Evolutionary conservation across 2,329 filamentous ascomycete genomes (phyloP), one percentile per base, ranked within the genome.

Genomic region (Raffaelea albimanens): DNA sequence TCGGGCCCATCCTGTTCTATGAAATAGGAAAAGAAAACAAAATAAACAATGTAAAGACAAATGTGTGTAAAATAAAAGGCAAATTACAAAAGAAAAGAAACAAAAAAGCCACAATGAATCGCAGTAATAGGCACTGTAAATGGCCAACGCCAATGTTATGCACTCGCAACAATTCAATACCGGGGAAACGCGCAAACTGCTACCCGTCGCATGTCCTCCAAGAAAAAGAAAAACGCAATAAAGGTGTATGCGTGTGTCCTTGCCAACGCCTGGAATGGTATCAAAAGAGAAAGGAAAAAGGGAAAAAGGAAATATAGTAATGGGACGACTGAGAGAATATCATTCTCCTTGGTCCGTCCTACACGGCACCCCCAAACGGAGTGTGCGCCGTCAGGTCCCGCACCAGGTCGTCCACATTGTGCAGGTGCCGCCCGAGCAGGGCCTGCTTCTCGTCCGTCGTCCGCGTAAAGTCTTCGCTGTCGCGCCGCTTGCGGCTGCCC

Each of bases 331-430:
- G n/a, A n/a, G n/a, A n/a, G n/a, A n/a, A n/a, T n/a, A n/a, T n/a
- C n/a, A n/a, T n/a, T n/a, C n/a, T n/a, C n/a, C n/a, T n/a, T n/a
- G 25, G 25, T 7, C 25, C 25, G 13, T 29, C 25, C 43, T 29
- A 78, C 49, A 79, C 64, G 5, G 72, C 75, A 5, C 81, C 75
- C 5, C 80, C 82, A 67, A 88, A 88, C 1, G 87, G 84, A 42
- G 84, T 82, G 55, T 80, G 85, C 61, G 87, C 87, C 54, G 83
- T 80, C 57, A 96, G 67, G 64, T 96, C 88, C 61, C 85, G 81
- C 46, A 95, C 87, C 50, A 95, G 72, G 56, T 90, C 87, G 53
- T 90, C 85, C 22, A 94, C 87, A 59, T 85, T 93, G 63, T 76
- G 84, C 59, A 95, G 71, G 63, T 93, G 87, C 54, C 79, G 75